Base-by-base conservation (phyloP, 768 basidiomycete genomes). In the Rubroboletus satanas region DNA sequence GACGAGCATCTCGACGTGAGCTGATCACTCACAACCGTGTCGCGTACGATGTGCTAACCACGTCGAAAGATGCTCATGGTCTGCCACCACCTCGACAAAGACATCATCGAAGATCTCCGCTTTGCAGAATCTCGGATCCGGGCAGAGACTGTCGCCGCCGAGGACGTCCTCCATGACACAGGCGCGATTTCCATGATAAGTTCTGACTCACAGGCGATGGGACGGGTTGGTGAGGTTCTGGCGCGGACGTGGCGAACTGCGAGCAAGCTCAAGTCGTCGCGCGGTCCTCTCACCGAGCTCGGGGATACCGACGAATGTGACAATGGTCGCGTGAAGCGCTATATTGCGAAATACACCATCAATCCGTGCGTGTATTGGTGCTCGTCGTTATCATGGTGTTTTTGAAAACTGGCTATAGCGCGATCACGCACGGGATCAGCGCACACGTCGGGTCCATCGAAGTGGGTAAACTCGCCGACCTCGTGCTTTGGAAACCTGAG, bases 71-170 rank as follows among this genome's bases (percentile, higher is more conserved):
- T 98, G 97, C 78, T 98, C 23, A 98, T 98, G 93, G 94, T 98
- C n/a, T 97, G 94, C 70, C 96, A 99, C 69, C 96, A 99, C 71
- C 82, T 99, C 52, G 93, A 97, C 74, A 83, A 78, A 61, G 81
- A 79, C n/a, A 93, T 96, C 60, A 82, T 88, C 1, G 97, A 99
- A 74, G 97, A 99, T 62, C 78, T 98, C 39, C 83, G 89, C 1
- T 99, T 99, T 63, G 96, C 97, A 4, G 95, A 98, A 60, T 98
- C 96, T 8, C 89, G 97, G 35, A 98, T 99, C 63, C 84, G 97
- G 35, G 93, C 84, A 0, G 96, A 98, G 74, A 99, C 97, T 0
- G 88, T 98, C 42, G 97, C 97, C 0, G 97, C 97, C 1, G 97
- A 99, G 70, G 97, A 99, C 66, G 88, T 98, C 17, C 74, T 97